A percentile compares a stretch with the other conserved stretches of the same genome.
Evolutionary conservation across 441 rosid species (phyloP).

Genomic region (Adansonia grandidieri): DNA sequence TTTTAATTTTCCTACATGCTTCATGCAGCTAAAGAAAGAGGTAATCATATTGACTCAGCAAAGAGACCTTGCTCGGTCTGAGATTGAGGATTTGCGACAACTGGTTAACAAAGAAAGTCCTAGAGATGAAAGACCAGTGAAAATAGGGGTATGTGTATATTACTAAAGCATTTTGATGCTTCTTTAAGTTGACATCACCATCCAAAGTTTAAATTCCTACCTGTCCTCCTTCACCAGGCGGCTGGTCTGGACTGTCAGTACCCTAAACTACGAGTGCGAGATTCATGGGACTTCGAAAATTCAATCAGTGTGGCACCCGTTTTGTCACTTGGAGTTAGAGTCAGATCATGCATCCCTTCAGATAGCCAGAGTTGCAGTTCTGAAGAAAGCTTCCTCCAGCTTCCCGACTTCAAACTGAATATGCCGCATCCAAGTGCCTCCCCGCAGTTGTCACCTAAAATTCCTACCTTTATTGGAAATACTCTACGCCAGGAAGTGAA

Average conservation of each 20-base stretch:
- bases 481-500: conserved; percentile 37
- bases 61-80: conserved; percentile 58
- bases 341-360: conserved; percentile 52
- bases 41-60: conserved; percentile 55
- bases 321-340: conserved; percentile 39
- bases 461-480: conserved; percentile 37
- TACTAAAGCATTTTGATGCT: neutral
- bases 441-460: conserved; percentile 37
- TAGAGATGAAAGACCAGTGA: conserved; percentile 46
- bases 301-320: conserved; percentile 41
- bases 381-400: conserved; percentile 58
- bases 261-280: conserved; percentile 75
- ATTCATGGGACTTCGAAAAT: conserved; percentile 62
- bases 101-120: conserved; percentile 45
- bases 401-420: conserved; percentile 54
- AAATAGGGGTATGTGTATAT: conserved; percentile 36
- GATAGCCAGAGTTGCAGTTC: conserved; percentile 57
- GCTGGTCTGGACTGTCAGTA: conserved; percentile 49
- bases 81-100: conserved; percentile 62
- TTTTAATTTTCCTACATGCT: conserved; percentile 20
- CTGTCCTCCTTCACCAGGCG: conserved; percentile 47
- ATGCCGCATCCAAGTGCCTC: conserved; percentile 44
- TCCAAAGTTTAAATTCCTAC: conserved; percentile 12
- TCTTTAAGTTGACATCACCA: conserved; percentile 11
- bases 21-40: conserved; percentile 73